Evolutionary conservation across 192 early-diverging fungal genomes (phyloP).

Genomic region (Neocallimastix lanati): DNA sequence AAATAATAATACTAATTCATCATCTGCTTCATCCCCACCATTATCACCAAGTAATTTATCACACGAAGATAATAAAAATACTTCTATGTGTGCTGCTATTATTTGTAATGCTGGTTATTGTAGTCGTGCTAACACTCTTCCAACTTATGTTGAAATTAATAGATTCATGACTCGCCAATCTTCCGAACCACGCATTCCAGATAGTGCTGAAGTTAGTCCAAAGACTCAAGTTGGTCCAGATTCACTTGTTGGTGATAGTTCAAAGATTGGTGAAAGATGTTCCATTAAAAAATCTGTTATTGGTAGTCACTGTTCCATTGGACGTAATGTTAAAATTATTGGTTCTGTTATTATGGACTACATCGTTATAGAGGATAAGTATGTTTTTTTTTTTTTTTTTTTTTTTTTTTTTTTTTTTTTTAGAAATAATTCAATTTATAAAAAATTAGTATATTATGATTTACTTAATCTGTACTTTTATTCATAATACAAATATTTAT

Average conservation of each 20-base stretch:
- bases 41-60: not conserved
- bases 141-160: conserved; percentile 77
- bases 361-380: conserved; percentile 77
- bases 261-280: conserved; percentile 79
- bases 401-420: not conserved
- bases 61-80: conserved; percentile 3
- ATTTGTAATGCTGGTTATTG: conserved; percentile 32
- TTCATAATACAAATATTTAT: too few species aligned
- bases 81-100: conserved; percentile 18
- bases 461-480: too few species aligned
- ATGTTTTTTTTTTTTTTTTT: not conserved
- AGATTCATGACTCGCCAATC: conserved; percentile 33
- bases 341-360: conserved; percentile 96
- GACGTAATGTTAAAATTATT: conserved; percentile 85
- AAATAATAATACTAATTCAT: conserved; percentile 4
- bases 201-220: conserved; percentile 43
- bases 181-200: conserved; percentile 35
- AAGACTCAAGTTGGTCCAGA: conserved; percentile 71
- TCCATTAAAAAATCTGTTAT: conserved; percentile 84
- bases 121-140: conserved; percentile 65
- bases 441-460: too few species aligned
- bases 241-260: conserved; percentile 74
- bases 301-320: conserved; percentile 86
- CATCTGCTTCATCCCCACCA: conserved; percentile 8
- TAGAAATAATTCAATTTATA: too few species aligned